Percentiles rank a stretch among this genome's conserved stretches.
Evolutionary conservation across 441 rosid species (phyloP).

Genomic region (Manihot esculenta): DNA sequence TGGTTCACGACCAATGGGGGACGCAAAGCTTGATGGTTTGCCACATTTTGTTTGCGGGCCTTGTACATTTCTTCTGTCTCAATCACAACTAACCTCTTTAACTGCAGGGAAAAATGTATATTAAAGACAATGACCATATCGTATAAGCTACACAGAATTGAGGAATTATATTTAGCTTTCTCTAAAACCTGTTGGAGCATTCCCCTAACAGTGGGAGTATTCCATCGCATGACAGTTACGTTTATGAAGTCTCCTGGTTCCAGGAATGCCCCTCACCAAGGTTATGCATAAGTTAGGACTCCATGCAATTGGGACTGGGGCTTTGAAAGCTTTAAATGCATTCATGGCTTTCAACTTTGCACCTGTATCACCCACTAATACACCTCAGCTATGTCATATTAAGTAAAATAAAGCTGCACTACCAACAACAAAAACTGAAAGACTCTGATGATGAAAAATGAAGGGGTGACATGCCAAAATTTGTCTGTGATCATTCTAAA

Average conservation of each 20-base stretch:
- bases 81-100: constrained; percentile 76
- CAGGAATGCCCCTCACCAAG: constrained; percentile 86
- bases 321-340: constrained; percentile 75
- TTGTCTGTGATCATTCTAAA: too few species aligned
- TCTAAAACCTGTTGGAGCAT: constrained; percentile 79
- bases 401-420: background rate
- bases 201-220: constrained; percentile 82
- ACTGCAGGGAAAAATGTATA: constrained; percentile 34
- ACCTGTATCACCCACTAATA: constrained; percentile 9
- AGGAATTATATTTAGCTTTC: background rate
- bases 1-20: constrained; percentile 72
- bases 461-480: too few species aligned
- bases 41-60: constrained; percentile 73
- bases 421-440: background rate
- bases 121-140: background rate
- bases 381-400: constrained; percentile 1
- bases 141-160: background rate
- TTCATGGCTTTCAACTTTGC: constrained; percentile 36
- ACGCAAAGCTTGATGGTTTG: constrained; percentile 55
- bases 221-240: constrained; percentile 85
- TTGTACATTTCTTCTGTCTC: constrained; percentile 95
- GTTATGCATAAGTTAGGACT: constrained; percentile 80
- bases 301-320: constrained; percentile 70
- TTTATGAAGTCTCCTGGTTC: constrained; percentile 88
- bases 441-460: too few species aligned